Percentiles rank a stretch among this genome's conserved stretches.
These are phyloP conservation scores for Flammula alnicola DNA, from an alignment of 1,284 basidiomycete genomes.

Conservation along the genomic window DNA sequence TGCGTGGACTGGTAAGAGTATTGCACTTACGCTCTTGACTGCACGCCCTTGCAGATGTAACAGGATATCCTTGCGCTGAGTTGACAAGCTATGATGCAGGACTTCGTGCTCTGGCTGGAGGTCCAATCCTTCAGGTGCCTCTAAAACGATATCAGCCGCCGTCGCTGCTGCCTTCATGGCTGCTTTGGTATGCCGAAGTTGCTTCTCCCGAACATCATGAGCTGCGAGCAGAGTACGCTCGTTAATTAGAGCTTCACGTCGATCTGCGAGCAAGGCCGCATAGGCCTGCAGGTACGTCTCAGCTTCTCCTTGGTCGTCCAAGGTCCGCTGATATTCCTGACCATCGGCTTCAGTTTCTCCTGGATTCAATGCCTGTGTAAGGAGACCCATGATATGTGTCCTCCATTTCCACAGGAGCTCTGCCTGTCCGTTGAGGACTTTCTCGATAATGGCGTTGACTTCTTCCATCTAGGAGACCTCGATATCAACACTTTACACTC, in stretches of 20 bases:
- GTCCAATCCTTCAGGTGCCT: conserved; percentile 46
- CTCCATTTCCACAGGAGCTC: conserved; percentile 73
- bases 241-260: conserved; percentile 65
- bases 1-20: not conserved
- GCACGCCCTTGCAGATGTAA: conserved; percentile 53
- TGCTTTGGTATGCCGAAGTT: conserved; percentile 63
- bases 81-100: conserved; percentile 51
- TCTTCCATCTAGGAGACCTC: conserved; percentile 57
- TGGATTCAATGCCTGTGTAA: conserved; percentile 62
- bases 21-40: conserved; percentile 59
- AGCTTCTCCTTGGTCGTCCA: conserved; percentile 79
- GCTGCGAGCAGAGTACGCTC: conserved; percentile 74
- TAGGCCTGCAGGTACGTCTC: conserved; percentile 73
- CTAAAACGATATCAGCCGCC: conserved; percentile 23
- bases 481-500: conserved; percentile 3
- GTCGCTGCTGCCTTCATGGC: conserved; percentile 51
- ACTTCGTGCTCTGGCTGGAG: conserved; percentile 68
- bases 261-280: conserved; percentile 68
- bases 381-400: conserved; percentile 53
- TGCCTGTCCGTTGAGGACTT: conserved; percentile 67
- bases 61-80: conserved; percentile 55
- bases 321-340: conserved; percentile 71
- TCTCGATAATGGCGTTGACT: conserved; percentile 62
- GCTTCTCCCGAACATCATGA: conserved; percentile 67
- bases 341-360: conserved; percentile 62